Percentiles rank a stretch among this genome's conserved stretches.
Evolutionary conservation across 2,329 filamentous ascomycete genomes (phyloP).

Genomic region (Arachnomyces sp.): DNA sequence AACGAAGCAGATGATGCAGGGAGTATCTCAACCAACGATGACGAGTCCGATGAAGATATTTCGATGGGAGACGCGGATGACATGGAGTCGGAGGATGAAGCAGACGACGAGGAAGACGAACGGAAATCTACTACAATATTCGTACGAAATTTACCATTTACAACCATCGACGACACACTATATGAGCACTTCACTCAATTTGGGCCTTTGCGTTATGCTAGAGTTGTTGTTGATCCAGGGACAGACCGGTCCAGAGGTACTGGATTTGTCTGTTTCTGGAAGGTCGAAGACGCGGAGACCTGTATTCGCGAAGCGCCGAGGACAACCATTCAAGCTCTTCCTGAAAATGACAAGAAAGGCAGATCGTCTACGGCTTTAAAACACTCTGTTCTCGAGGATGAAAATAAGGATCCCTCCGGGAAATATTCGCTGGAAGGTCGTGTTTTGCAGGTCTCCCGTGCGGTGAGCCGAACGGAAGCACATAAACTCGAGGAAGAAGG

Average conservation of each 20-base stretch:
- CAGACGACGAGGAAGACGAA: conserved; percentile 39
- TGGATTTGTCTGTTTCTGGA: conserved; percentile 89
- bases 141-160: conserved; percentile 89
- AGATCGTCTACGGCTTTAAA: conserved; percentile 47
- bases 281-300: conserved; percentile 62
- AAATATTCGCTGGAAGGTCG: conserved; percentile 87
- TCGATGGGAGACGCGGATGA: conserved; percentile 34
- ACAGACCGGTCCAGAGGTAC: conserved; percentile 86
- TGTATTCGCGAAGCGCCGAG: conserved; percentile 73
- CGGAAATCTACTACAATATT: conserved; percentile 72
- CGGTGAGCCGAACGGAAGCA: conserved; percentile 78
- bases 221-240: conserved; percentile 78
- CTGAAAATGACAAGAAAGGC: conserved; percentile 29
- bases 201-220: conserved; percentile 79
- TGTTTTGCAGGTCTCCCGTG: conserved; percentile 73
- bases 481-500: conserved; percentile 65
- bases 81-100: conserved; percentile 34
- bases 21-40: conserved; percentile 27
- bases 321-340: conserved; percentile 33
- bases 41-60: conserved; percentile 31
- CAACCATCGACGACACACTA: conserved; percentile 71
- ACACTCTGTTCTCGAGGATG: conserved; percentile 81
- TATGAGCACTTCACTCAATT: conserved; percentile 83
- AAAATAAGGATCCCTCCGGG: conserved; percentile 70
- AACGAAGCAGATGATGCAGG: conserved; percentile 38